Conservation (phyloP, 805 yeast species). For the Cyberlindnera amylophila region DNA sequence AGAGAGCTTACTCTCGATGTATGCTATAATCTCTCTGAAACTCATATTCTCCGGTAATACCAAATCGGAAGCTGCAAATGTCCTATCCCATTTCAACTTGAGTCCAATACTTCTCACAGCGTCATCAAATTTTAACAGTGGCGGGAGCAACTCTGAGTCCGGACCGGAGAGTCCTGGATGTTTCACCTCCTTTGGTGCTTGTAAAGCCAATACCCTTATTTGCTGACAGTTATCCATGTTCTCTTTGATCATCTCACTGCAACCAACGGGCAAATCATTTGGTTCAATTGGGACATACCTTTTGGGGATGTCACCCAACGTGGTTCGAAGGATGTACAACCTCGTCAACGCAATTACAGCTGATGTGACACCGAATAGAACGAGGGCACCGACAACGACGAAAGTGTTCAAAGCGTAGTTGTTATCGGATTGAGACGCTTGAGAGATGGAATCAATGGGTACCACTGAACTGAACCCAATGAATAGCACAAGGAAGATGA, state of each 20-base stretch:
- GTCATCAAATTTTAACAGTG: conserved; percentile 44
- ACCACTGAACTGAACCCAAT: conserved; percentile 65
- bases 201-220: conserved; percentile 35
- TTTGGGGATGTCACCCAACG: conserved; percentile 74
- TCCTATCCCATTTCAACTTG: conserved; percentile 48
- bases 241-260: conserved; percentile 36
- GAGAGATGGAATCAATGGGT: conserved; percentile 75
- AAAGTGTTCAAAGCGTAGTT: conserved; percentile 75
- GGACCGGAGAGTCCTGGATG: conserved; percentile 55
- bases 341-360: conserved; percentile 55
- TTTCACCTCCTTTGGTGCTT: conserved; percentile 39
- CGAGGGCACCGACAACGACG: conserved; percentile 72
- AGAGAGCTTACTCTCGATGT: conserved; percentile 28
- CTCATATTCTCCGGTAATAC: conserved; percentile 37
- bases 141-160: conserved; percentile 32
- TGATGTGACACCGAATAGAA: conserved; percentile 49
- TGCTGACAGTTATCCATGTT: conserved; percentile 42
- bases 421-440: conserved; percentile 50
- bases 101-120: conserved; percentile 58
- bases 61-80: conserved; percentile 33
- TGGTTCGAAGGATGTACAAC: conserved; percentile 50
- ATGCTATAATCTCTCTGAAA: conserved; percentile 39
- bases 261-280: conserved; percentile 53
- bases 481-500: conserved; percentile 37
- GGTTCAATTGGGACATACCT: conserved; percentile 64